Base-by-base conservation (phyloP, 805 yeast species). In the Suhomyces kilbournensis region DNA sequence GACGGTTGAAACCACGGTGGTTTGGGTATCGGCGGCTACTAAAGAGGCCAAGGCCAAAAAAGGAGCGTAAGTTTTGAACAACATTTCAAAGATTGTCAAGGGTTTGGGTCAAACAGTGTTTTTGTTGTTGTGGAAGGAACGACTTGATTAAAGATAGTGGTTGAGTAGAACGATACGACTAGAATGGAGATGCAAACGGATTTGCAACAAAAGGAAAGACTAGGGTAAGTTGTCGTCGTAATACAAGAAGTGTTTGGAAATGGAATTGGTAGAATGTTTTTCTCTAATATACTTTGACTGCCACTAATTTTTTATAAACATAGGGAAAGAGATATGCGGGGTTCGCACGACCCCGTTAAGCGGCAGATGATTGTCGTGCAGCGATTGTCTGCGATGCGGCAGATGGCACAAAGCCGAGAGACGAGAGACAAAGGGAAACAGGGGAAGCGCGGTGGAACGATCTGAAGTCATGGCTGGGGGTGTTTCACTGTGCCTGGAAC, bases 1-100 rank as follows among this genome's bases (percentile, higher is more conserved):
- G 53, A 79, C 59, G 26, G 82, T 79, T 50, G 74, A 61, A 26
- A 64, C 56, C 26, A 74, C 63, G 51, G 82, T 77, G 46, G 80
- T 74, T 28, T 76, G 74, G 15, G 56, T 53, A 7, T 51, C 58
- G 35, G 51, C 58, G 14, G 56, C 59, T 9, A 49, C 42, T 15
- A 51, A 53, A 7, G 47, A 35, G 38, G 53, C 52, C 10, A 53
- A 23, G 44, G 59, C 61, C 34, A 54, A 43, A 14, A 50, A n/a
- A 2, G 60, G 53, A 14, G 52, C 49, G n/a, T 48, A n/a, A 22
- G 46, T 32, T 25, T 52, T 48, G 55, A 57, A 57, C 53, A 57
- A 56, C 60, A 57, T 57, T 46, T 38, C 30, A 14, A 19, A 26
- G 20, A 48, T 32, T 32, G 35, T 32, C 17, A 30, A 14, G 8